Evolutionary conservation across 2,329 filamentous ascomycete species (phyloP).

Genomic region (Xylariaceae sp.): DNA sequence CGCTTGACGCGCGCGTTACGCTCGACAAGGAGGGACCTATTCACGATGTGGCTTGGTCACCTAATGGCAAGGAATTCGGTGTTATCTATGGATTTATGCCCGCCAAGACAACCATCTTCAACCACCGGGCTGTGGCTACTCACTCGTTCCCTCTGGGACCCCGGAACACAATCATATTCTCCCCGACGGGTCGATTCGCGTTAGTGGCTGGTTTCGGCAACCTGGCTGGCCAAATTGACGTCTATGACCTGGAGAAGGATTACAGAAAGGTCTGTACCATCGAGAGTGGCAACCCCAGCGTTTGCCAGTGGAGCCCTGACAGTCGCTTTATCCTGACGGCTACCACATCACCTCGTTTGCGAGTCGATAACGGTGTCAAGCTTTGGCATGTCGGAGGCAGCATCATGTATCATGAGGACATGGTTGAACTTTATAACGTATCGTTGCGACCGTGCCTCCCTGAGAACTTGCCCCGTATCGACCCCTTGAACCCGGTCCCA

Average conservation of each 20-base stretch:
- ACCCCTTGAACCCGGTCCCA: conserved; percentile 71
- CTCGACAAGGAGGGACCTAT: conserved; percentile 97
- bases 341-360: conserved; percentile 90
- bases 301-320: conserved; percentile 96
- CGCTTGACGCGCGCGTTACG: conserved; percentile 85
- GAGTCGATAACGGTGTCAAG: conserved; percentile 94
- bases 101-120: conserved; percentile 98
- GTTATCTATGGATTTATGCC: conserved; percentile 98
- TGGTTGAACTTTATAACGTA: conserved; percentile 89
- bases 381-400: conserved; percentile 87
- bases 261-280: conserved; percentile 90
- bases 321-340: conserved; percentile 93
- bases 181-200: conserved; percentile 86
- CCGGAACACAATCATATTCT: conserved; percentile 93
- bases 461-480: conserved; percentile 53
- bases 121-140: conserved; percentile 73
- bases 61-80: conserved; percentile 95
- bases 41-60: conserved; percentile 97
- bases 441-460: conserved; percentile 74
- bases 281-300: conserved; percentile 89
- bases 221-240: conserved; percentile 92
- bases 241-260: conserved; percentile 93
- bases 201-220: conserved; percentile 96
- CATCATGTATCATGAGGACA: conserved; percentile 93
- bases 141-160: conserved; percentile 84